phyloP scores from a whole-genome alignment of 257 asterid species.

The Lavandula angustifolia region DNA sequence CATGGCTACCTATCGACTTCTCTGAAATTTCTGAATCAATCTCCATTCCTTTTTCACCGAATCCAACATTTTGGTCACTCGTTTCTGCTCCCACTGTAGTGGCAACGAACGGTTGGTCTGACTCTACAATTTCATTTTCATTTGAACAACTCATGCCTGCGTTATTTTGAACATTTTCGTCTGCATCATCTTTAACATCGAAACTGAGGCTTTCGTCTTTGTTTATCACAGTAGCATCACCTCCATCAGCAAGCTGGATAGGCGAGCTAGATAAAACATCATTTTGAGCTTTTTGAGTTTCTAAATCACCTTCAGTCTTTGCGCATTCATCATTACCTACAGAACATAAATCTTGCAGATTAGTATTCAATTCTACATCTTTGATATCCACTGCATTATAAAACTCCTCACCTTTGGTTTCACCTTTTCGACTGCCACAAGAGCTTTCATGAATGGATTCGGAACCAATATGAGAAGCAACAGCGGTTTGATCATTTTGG shows the following conservation, averaged over 20 bases:
- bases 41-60: constrained; percentile 34
- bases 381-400: constrained; percentile 44
- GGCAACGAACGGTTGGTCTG: constrained; percentile 29
- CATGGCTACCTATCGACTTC: constrained; percentile 36
- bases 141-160: constrained; percentile 20
- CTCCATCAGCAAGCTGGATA: constrained; percentile 28
- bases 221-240: constrained; percentile 32
- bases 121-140: constrained; percentile 32
- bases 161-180: constrained; percentile 26
- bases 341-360: constrained; percentile 32
- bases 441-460: constrained; percentile 36
- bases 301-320: constrained; percentile 31
- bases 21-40: constrained; percentile 24
- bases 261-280: constrained; percentile 31
- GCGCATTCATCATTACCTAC: constrained; percentile 33
- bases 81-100: constrained; percentile 25
- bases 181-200: constrained; percentile 29
- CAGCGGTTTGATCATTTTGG: constrained; percentile 17
- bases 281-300: constrained; percentile 31
- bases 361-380: constrained; percentile 31
- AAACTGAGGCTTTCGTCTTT: constrained; percentile 19
- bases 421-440: constrained; percentile 39
- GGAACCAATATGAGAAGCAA: constrained; percentile 30
- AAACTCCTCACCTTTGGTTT: constrained; percentile 45
- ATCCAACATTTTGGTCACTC: constrained; percentile 31